Base-by-base conservation (phyloP, 257 asterid species). In the Schizonepeta tenuifolia region DNA sequence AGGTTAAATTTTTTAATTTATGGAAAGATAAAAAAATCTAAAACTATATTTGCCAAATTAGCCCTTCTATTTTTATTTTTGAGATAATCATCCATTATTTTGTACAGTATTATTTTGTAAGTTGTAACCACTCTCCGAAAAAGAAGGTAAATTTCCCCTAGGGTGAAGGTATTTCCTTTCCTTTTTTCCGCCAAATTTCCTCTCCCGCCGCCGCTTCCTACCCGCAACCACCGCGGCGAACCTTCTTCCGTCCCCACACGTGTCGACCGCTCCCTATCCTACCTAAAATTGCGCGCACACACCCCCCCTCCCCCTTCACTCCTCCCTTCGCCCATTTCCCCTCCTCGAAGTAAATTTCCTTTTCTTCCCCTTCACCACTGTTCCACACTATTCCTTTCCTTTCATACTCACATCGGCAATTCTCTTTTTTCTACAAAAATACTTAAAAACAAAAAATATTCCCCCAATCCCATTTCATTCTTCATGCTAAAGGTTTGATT, bases 161-260 rank as follows among this genome's bases (percentile, higher is more conserved):
- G 60, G 8, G 38, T 24, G 4, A 56, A 24, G 63, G 40, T 13
- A 57, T 3, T 13, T 26, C 40, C 11, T 26, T 28, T 57, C 21
- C 9, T 14, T 13, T 26, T 56, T 57, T 15, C 9, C 26, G 28
- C 4, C 67, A 9, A 12, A 40, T 40, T 63, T 18, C 50, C 28
- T 61, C 43, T 36, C 18, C 81, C 86, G 79, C 82, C 86, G 79
- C 82, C 75, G 4, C 63, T 24, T 56, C 51, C 46, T 61, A 73
- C 63, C 80, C 60, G 82, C 24, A 64, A 58, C 67, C 61, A 57
- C 73, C 75, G 83, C 68, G 73, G 41, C 46, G 64, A 18, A 36
- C 67, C 63, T 28, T 3, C 54, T 71, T 62, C 76, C 65, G 49
- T 28, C 82, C 65, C 10, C 79, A 85, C 95, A 86, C 90, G 91